Base-by-base conservation (phyloP, 176 grass and related monocot genomes). In the Ampelocalamus luodianensis region DNA sequence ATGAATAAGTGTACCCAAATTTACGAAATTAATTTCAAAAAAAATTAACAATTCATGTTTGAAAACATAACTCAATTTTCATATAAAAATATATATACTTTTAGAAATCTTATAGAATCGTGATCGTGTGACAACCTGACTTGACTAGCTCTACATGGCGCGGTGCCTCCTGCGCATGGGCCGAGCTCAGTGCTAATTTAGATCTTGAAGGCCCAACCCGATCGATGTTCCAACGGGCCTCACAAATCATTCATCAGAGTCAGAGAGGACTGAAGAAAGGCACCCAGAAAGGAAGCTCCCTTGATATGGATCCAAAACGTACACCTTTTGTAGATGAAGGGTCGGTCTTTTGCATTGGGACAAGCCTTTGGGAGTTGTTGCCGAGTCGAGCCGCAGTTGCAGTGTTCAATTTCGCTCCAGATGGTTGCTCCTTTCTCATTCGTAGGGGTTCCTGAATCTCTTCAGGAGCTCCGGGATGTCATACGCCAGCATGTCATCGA, bases 401-500 rank as follows among this genome's bases (percentile, higher is more conserved):
- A 37, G 43, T 13, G 18, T 5, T 45, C 3, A 56, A 22, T 22
- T 39, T 40, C 17, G 26, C 43, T 8, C 8, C 29, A 2, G 53
- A 4, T 0, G n/a, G 5, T n/a, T 64, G 3, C 40, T 9, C 26
- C 54, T 2, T 43, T n/a, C 32, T 93, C 80, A 87, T 73, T 90
- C 87, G 62, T 98, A 95, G 32, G 96, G 96, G 85, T 98, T 98
- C 66, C 83, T 93, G 77, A 95, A 95, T 56, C 75, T 94, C 90
- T 87, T 92, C 50, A 95, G 80, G 20, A 99, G 85, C 26, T 94
- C 90, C 0, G 93, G 88, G 93, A 99, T 94, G 67, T 96, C 96
- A 51, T 99, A 99, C 86, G 4, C 86, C 80, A 98, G 88, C 96
- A 99, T 94, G 67, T 96, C 96, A 45, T 99, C 96, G 58, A 99